Conservation (phyloP, 306 rosid genomes). For the Casuarina equisetifolia region DNA sequence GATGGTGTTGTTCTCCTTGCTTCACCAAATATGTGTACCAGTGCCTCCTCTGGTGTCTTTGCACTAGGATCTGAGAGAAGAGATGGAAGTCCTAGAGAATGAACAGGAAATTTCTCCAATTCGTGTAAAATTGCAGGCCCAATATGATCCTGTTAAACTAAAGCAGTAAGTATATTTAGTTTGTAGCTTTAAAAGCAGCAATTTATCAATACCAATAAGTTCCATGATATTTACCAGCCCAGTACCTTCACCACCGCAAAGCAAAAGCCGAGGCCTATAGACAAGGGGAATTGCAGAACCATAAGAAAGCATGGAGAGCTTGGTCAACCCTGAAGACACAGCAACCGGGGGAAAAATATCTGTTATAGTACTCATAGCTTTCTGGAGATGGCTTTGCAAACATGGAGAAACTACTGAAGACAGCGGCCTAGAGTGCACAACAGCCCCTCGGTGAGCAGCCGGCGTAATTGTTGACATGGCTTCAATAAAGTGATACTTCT, state of each 20-base stretch:
- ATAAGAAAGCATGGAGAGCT: conserved; percentile 82
- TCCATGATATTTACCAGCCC: conserved; percentile 86
- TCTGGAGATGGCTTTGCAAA: conserved; percentile 67
- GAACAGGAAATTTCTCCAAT: conserved; percentile 95
- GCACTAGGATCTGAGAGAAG: conserved; percentile 99
- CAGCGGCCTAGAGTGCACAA: conserved; percentile 92
- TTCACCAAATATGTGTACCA: conserved; percentile 97
- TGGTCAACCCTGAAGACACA: conserved; percentile 68
- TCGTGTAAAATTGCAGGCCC: conserved; percentile 98
- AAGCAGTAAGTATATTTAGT: conserved; percentile 91
- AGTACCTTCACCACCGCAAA: conserved; percentile 88
- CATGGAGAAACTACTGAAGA: conserved; percentile 90
- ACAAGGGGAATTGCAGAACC: conserved; percentile 96
- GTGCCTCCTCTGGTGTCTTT: conserved; percentile 94
- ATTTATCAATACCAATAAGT: conserved; percentile 33
- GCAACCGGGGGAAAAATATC: conserved; percentile 71
- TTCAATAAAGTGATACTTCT: conserved; percentile 84
- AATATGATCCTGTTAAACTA: conserved; percentile 99
- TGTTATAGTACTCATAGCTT: conserved; percentile 63
- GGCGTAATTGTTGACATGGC: conserved; percentile 98
- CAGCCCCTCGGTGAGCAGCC: conserved; percentile 96
- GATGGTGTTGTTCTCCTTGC: conserved; percentile 96
- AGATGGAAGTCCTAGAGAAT: conserved; percentile 91
- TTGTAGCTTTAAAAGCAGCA: conserved; percentile 32
- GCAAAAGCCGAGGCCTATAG: conserved; percentile 87